Base-by-base conservation (phyloP, 108 stramenopile genomes). In the Cyclotella cryptica region DNA sequence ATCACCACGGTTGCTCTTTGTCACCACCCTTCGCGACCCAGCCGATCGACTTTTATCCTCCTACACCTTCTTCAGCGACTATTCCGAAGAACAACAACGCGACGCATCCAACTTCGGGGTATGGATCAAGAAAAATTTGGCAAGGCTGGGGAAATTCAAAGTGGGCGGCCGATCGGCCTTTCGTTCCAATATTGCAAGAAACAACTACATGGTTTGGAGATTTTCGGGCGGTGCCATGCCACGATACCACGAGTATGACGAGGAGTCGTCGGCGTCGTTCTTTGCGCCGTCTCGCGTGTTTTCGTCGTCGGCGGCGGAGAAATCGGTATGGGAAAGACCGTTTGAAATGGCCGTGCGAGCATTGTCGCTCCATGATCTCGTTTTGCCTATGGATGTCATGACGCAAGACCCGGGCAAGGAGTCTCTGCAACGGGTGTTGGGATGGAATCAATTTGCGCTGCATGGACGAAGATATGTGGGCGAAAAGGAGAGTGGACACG, bases 21-120 rank as follows among this genome's bases (percentile, higher is more conserved):
- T 84, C 22, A 78, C 83, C 6, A 86, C 82, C 11, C 41, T 88
- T 9, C 81, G 87, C 18, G 78, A 88, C 69, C 87, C 87, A 24
- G 43, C 76, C 35, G 78, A 88, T 75, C 71, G 87, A 39, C 69
- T 88, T 13, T 29, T 86, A 12, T 88, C 87, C 10, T 68, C 84
- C 35, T 85, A 86, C 67, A 78, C 84, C 12, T 88, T 86, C 69
- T 78, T 78, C 42, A 53, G 27, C 22, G 24, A 65, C 0, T 57
- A 63, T 15, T 40, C 52, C 7, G 65, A 63, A 45, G 39, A 40
- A 12, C 30, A 65, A 12, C 40, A 66, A 41, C 61, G 76, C 53
- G 63, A 62, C 51, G 45, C 66, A 21, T 58, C 78, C 9, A 27
- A 60, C 1, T 83, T 83, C 47, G 35, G 28, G 0, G 30, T 62